phyloP scores from a whole-genome alignment of 2,329 filamentous ascomycete genomes.

The Aspergillus pseudoglaucus region DNA sequence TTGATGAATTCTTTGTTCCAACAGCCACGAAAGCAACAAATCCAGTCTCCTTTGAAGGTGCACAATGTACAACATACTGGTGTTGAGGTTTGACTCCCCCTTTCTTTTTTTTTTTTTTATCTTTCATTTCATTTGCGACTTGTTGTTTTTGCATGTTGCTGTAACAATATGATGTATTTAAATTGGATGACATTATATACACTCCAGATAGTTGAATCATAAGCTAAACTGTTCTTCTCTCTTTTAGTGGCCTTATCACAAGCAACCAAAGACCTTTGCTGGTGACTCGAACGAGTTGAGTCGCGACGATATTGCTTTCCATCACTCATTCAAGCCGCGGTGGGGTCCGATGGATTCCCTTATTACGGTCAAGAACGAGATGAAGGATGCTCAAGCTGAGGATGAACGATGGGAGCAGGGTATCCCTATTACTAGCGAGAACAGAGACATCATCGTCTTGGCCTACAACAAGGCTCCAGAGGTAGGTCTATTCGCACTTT shows the following conservation, averaged over 20 bases:
- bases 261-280: constrained; percentile 63
- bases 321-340: constrained; percentile 66
- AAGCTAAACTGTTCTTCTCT: constrained; percentile 31
- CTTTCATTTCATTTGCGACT: constrained; percentile 39
- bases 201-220: constrained; percentile 25
- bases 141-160: constrained; percentile 4
- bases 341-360: constrained; percentile 73
- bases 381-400: constrained; percentile 13
- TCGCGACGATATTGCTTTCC: constrained; percentile 60
- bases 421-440: constrained; percentile 37
- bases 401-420: constrained; percentile 48
- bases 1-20: constrained; percentile 93
- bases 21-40: constrained; percentile 48
- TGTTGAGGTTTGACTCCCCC: constrained; percentile 78
- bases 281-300: constrained; percentile 57
- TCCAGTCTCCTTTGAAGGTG: constrained; percentile 45
- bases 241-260: constrained; percentile 77
- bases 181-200: neutral
- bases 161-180: neutral
- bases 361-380: constrained; percentile 52
- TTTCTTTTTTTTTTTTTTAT: constrained; percentile 28
- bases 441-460: constrained; percentile 26
- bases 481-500: constrained; percentile 11
- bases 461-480: constrained; percentile 15
- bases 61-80: constrained; percentile 56